Percentiles rank a stretch among this genome's conserved stretches.
Conservation (phyloP, 352 stramenopile genomes). For the Globisporangium irregulare region DNA sequence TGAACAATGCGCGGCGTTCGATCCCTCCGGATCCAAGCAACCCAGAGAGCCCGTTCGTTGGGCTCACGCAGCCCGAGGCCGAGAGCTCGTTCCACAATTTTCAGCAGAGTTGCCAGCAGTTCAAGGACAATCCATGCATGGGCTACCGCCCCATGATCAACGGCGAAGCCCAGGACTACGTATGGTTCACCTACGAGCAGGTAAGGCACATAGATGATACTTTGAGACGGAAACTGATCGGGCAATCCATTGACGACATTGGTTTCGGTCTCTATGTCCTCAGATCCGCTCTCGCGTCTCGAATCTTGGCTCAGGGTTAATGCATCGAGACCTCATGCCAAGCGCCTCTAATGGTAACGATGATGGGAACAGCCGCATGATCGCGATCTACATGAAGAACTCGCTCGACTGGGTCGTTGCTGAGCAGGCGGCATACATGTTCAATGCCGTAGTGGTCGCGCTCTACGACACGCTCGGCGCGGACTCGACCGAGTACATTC, state of each 20-base stretch:
- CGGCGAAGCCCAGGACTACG: conserved; percentile 29
- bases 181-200: conserved; percentile 61
- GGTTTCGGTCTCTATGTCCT: not conserved
- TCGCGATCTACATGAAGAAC: conserved; percentile 97
- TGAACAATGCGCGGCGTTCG: conserved; percentile 23
- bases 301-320: conserved; percentile 40
- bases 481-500: conserved; percentile 69
- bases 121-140: conserved; percentile 34
- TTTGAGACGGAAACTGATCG: not conserved
- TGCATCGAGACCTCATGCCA: conserved; percentile 43
- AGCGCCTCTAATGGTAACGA: conserved; percentile 28
- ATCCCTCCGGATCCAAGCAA: conserved; percentile 31
- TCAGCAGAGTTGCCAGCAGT: conserved; percentile 24
- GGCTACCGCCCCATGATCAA: conserved; percentile 38
- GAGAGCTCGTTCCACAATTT: conserved; percentile 57
- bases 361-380: conserved; percentile 31
- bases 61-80: conserved; percentile 32
- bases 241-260: not conserved
- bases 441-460: conserved; percentile 41
- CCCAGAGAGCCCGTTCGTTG: conserved; percentile 35
- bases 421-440: conserved; percentile 81
- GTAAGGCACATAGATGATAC: not conserved
- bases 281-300: conserved; percentile 30
- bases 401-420: conserved; percentile 93
- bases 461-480: conserved; percentile 80